These are phyloP conservation scores for Candida tropicalis DNA, from an alignment of 1,139 yeast genomes.

Conservation along the genomic window DNA sequence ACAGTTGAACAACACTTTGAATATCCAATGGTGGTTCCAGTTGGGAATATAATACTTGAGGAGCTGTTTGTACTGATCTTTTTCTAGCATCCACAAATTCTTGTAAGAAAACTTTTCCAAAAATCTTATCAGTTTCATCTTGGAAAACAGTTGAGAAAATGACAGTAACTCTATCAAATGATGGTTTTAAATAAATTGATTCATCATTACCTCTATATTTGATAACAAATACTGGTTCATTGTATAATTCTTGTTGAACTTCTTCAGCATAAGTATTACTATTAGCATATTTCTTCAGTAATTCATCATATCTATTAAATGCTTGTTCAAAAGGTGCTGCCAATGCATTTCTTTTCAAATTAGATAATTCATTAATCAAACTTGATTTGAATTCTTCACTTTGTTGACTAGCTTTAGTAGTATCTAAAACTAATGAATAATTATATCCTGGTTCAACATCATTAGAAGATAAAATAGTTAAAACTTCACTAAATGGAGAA, in stretches of 20 bases:
- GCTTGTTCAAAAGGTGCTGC: slow-evolving; percentile 94
- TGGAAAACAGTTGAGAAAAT: slow-evolving; percentile 92
- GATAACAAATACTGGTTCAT: slow-evolving; percentile 68
- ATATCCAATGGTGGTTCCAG: slow-evolving; percentile 94
- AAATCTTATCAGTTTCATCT: slow-evolving; percentile 95
- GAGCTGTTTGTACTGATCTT: slow-evolving; percentile 96
- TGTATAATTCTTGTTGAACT: slow-evolving; percentile 47
- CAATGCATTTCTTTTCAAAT: slow-evolving; percentile 81
- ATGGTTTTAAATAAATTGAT: slow-evolving; percentile 85
- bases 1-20: slow-evolving; percentile 29
- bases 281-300: slow-evolving; percentile 57
- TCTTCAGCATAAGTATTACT: slow-evolving; percentile 53
- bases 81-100: slow-evolving; percentile 96
- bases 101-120: slow-evolving; percentile 93
- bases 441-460: slow-evolving; percentile 78
- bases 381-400: slow-evolving; percentile 48
- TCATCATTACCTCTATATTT: slow-evolving; percentile 89
- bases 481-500: slow-evolving; percentile 29
- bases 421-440: slow-evolving; percentile 72
- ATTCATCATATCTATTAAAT: slow-evolving; percentile 71
- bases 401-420: slow-evolving; percentile 43
- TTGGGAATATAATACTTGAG: slow-evolving; percentile 92
- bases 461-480: slow-evolving; percentile 27
- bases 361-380: slow-evolving; percentile 65
- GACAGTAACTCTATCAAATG: slow-evolving; percentile 95